Base-by-base conservation (phyloP, 164 flowering plant genomes). In the Vitis riparia region DNA sequence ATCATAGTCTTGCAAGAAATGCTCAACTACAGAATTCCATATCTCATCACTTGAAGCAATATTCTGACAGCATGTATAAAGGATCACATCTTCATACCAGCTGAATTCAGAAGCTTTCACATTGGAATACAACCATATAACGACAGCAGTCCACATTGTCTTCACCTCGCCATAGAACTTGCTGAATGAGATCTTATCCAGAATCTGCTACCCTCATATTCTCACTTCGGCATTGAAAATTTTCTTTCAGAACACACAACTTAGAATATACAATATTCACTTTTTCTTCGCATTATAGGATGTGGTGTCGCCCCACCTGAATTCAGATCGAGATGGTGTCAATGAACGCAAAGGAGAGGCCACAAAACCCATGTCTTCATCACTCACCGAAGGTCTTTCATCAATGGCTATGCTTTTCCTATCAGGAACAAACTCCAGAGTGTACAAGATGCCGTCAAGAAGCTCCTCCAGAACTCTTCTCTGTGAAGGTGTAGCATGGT, bases 11-110 rank as follows among this genome's bases (percentile, higher is more conserved):
- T 23, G 27, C 27, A 23, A 23, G 27, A 23, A 23, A 23, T 23
- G 27, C 27, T 23, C 27, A 0, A 23, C 27, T 23, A 88, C 90
- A 67, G 70, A 74, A 17, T 74, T 75, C 97, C 99, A 96, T 77
- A 92, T 83, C 68, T 89, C 95, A 79, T 93, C 97, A 76, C 57
- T 72, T 19, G 83, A 83, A 69, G 88, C 88, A 83, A 96, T 86
- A 77, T 96, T 93, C 65, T 85, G 89, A 75, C 86, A 87, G 76
- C 93, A 91, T 3, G 91, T 87, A 85, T 95, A 97, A 67, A 93
- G 98, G 68, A 93, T 77, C 16, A 88, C 97, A 87, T 88, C 97
- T 78, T 80, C 89, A 76, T 85, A 91, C 66, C 74, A 76, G 62
- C 92, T 82, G 60, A 93, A 75, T 49, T 93, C 94, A 52, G 84